Evolutionary conservation across 2,329 filamentous ascomycete genomes (phyloP).

Genomic region (Metarhizium brunneum): DNA sequence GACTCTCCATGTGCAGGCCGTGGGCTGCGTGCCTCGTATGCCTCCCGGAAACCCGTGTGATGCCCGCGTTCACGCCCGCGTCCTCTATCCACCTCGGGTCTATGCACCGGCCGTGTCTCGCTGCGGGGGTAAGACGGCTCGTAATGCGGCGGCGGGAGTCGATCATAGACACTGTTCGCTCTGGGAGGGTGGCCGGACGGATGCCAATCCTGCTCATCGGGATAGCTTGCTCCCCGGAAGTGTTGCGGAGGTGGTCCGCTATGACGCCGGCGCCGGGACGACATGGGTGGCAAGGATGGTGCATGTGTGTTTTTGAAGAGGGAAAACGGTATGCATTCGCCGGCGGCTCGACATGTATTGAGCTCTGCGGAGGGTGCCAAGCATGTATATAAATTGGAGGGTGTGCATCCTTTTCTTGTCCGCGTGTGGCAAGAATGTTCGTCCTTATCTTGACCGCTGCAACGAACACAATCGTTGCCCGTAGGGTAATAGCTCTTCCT

Average conservation of each 20-base stretch:
- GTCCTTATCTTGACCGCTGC: background rate
- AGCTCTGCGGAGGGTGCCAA: too few relatives aligned
- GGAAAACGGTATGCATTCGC: background rate
- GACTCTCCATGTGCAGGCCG: background rate
- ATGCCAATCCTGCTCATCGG: background rate
- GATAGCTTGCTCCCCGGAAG: background rate
- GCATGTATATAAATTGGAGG: too few relatives aligned
- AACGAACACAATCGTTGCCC: background rate
- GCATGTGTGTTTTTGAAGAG: background rate
- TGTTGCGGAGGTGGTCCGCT: slow-evolving; percentile 2
- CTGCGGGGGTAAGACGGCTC: background rate
- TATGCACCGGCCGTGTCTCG: background rate
- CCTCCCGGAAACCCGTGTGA: background rate
- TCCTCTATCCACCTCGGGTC: background rate
- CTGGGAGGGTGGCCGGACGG: background rate
- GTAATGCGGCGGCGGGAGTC: background rate
- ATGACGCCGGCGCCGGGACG: slow-evolving; percentile 1
- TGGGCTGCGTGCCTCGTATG: background rate
- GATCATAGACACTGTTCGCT: background rate
- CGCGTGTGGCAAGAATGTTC: background rate
- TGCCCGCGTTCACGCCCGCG: background rate
- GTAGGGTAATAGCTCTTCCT: background rate
- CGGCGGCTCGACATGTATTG: background rate
- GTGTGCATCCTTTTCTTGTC: too few relatives aligned
- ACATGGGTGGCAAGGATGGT: background rate